Base-by-base conservation (phyloP, 2,329 filamentous ascomycete species). In the Fusarium camptoceras region DNA sequence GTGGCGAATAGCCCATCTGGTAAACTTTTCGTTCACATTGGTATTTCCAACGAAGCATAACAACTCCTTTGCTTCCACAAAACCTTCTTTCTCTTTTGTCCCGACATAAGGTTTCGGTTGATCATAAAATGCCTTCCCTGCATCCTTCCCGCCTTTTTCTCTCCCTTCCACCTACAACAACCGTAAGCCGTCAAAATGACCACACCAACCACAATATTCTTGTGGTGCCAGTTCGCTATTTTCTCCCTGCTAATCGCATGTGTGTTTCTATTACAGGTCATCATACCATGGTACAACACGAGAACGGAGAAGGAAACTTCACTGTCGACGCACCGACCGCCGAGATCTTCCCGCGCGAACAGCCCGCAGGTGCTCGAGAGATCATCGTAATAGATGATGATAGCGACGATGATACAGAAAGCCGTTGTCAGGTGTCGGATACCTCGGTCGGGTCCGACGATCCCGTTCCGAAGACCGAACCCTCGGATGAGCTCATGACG, bases 341-440 rank as follows among this genome's bases (percentile, higher is more conserved):
- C 34, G 34, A 37, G 0, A n/a, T 12, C 34, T 37, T n/a, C 34
- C 34, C 34, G 0, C 18, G 18, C 18, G 18, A 37, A 37, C 10
- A 12, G 0, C 10, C 6, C 18, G 0, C 18, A 7, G 34, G 0
- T 6, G 34, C 34, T 0, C 34, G 34, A 37, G 3, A 37, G 34
- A 37, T 37, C 34, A 37, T 37, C 5, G 0, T n/a, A 0, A 37
- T 37, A 4, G 34, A 37, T 37, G 34, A 37, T 7, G 34, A 11
- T 12, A 37, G 10, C 10, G 34, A 37, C 6, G 18, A 37, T 6
- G 34, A 37, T 37, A n/a, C 31, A 34, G 16, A 2, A 6, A 9
- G 5, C 31, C 16, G 6, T 8, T 10, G 6, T 34, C 8, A 18
- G 8, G 9, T 8, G 8, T 5, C 16, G 5, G 10, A 5, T 10